A percentile compares a stretch with the other conserved stretches of the same genome.
Evolutionary conservation across 805 yeast genomes (phyloP).

Genomic region (Kazachstania kunashirensis): DNA sequence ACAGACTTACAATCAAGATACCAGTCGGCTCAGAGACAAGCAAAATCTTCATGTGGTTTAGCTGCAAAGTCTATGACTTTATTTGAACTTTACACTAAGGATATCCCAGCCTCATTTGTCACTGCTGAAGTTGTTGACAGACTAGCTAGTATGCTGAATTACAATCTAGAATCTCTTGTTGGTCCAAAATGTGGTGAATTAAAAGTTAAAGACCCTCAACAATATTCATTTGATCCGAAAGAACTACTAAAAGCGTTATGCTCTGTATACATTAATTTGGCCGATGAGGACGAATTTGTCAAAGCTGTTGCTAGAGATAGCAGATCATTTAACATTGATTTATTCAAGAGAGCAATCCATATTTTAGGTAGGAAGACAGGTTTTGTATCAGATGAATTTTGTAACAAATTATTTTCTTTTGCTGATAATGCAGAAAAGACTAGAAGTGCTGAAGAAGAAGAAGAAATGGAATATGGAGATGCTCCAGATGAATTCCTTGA

Average conservation of each 20-base stretch:
- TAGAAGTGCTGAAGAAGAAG: constrained; percentile 58
- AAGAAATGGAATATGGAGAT: constrained; percentile 83
- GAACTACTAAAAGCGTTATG: constrained; percentile 58
- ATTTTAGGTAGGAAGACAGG: constrained; percentile 48
- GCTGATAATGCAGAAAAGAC: constrained; percentile 55
- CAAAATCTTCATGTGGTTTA: constrained; percentile 71
- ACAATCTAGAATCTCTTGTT: constrained; percentile 82
- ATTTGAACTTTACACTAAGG: constrained; percentile 72
- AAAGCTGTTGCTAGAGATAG: constrained; percentile 81
- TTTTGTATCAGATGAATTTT: constrained; percentile 45
- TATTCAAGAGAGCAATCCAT: constrained; percentile 60
- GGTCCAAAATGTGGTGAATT: constrained; percentile 90
- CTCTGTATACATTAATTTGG: constrained; percentile 65
- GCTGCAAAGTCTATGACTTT: constrained; percentile 74
- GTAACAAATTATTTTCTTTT: constrained; percentile 44
- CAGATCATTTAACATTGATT: constrained; percentile 66
- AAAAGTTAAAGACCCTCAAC: constrained; percentile 75
- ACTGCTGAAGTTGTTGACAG: constrained; percentile 88
- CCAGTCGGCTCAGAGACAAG: constrained; percentile 58
- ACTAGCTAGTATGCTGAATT: constrained; percentile 90
- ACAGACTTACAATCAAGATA: constrained; percentile 48
- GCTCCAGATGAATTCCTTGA: constrained; percentile 94
- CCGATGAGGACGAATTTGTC: constrained; percentile 54
- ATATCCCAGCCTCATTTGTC: constrained; percentile 78
- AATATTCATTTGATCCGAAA: constrained; percentile 75